Base-by-base conservation (phyloP, 345 rosid genomes). In the Arabis alpina region DNA sequence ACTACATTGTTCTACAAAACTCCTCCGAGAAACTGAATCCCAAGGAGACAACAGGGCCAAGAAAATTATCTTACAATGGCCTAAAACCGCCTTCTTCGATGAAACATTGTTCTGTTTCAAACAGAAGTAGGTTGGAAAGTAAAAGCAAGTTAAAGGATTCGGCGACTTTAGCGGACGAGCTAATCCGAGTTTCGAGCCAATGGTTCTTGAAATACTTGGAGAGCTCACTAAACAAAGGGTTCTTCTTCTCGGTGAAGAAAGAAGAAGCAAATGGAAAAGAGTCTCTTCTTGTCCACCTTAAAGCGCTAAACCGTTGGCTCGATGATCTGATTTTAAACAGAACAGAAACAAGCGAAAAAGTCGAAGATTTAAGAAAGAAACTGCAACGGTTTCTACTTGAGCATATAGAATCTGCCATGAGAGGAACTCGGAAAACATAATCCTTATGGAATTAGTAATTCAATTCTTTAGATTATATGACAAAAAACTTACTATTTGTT, bases 131-230 rank as follows among this genome's bases (percentile, higher is more conserved):
- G 48, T 30, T 63, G 34, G 77, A 66, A 42, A 24, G 75, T 67
- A 50, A 68, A 77, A 70, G 41, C 15, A 73, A 73, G 47, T 42
- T 81, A 39, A 77, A 70, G n/a, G 76, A 78, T 75, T 62, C 81
- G 1, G 72, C 68, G 54, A 57, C 53, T 75, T 44, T 84, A 72
- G 83, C 72, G 1, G 80, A 82, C 9, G 79, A 80, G 73, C 74
- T 84, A 50, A 60, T 80, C 9, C 23, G 57, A 61, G 80, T 74
- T 78, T 80, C 80, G 6, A 70, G 74, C 45, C 66, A 80, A 36
- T 84, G 88, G 86, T 82, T 84, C 77, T 68, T 82, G 64, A 74
- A 77, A 54, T 80, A 80, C 68, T 74, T 82, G 64, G 88, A 80
- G 74, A 68, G 60, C 57, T 74, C 81, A 44, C 56, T 84, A 19